Percentiles rank a stretch among this genome's conserved stretches.
phyloP scores from a whole-genome alignment of 2,329 filamentous ascomycete genomes.

The Xenoacremonium recifei region DNA sequence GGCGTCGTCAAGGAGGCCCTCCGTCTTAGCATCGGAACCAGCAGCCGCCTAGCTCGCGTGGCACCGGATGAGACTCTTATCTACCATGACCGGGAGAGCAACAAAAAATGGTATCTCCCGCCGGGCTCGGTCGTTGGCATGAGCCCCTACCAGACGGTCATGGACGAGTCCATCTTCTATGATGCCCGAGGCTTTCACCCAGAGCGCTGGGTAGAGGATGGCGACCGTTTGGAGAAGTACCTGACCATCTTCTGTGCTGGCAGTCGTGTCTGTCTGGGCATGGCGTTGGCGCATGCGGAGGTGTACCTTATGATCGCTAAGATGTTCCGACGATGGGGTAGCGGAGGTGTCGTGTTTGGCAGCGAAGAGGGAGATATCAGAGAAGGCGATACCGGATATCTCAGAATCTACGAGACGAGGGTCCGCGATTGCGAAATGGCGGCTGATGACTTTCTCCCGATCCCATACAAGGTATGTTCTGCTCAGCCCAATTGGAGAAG shows the following conservation, averaged over 20 bases:
- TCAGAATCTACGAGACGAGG: conserved; percentile 35
- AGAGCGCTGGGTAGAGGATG: conserved; percentile 35
- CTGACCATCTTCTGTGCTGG: conserved; percentile 35
- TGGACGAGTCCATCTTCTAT: conserved; percentile 31
- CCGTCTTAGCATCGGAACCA: conserved; percentile 47
- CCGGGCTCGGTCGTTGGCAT: conserved; percentile 35
- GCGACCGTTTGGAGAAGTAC: conserved; percentile 32
- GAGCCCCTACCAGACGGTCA: conserved; percentile 36
- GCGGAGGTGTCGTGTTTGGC: conserved; percentile 29
- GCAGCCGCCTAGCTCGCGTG: conserved; percentile 46
- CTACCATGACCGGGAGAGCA: conserved; percentile 26
- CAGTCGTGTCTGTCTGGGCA: conserved; percentile 34
- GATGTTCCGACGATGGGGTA: conserved; percentile 38
- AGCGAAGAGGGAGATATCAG: conserved; percentile 31
- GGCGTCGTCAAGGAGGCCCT: conserved; percentile 52
- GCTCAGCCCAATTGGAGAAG: not conserved
- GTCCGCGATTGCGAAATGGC: conserved; percentile 35
- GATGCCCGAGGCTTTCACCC: conserved; percentile 33
- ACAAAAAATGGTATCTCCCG: conserved; percentile 29
- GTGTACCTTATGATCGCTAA: conserved; percentile 36
- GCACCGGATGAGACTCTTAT: conserved; percentile 38
- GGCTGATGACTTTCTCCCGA: conserved; percentile 38
- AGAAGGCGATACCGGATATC: conserved; percentile 31
- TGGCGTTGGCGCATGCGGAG: conserved; percentile 38
- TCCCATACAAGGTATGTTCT: conserved; percentile 33